These are phyloP conservation scores for Mycena filopes DNA, from an alignment of 768 basidiomycete species.

Conservation along the genomic window DNA sequence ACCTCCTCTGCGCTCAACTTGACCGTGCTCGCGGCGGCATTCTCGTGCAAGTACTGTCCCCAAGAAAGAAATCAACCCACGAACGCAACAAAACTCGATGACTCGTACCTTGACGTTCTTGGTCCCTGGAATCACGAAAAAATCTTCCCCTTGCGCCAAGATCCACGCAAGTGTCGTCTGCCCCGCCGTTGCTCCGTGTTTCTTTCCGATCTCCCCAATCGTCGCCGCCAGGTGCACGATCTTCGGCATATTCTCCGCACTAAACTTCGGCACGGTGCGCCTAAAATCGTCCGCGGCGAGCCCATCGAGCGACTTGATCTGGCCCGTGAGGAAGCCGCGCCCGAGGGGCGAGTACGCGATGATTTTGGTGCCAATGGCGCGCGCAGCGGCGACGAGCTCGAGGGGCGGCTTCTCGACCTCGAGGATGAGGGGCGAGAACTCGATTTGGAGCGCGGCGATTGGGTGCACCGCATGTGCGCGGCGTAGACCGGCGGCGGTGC, in stretches of 20 bases:
- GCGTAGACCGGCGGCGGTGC: constrained; percentile 41
- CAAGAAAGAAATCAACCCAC: too few species aligned
- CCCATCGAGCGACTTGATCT: constrained; percentile 48
- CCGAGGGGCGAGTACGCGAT: constrained; percentile 52
- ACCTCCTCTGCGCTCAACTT: constrained; percentile 49
- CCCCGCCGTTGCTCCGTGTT: constrained; percentile 50
- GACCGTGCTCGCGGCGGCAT: constrained; percentile 32
- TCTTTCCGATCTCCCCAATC: constrained; percentile 37
- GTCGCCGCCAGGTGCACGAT: not conserved
- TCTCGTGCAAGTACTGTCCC: not conserved
- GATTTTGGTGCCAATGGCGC: constrained; percentile 48
- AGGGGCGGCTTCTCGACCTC: constrained; percentile 40
- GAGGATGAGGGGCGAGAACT: constrained; percentile 45
- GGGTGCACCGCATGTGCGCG: constrained; percentile 48
- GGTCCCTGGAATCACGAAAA: constrained; percentile 61
- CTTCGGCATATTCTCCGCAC: not conserved
- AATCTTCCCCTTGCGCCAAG: constrained; percentile 56
- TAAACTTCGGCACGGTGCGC: not conserved
- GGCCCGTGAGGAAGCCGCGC: constrained; percentile 50
- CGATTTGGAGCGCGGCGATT: constrained; percentile 47
- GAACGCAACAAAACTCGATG: not conserved
- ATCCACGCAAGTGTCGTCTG: constrained; percentile 62
- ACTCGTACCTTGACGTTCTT: constrained; percentile 46
- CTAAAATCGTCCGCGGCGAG: constrained; percentile 42
- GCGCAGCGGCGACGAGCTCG: constrained; percentile 39